phyloP scores from a whole-genome alignment of 23 red algal species.

The Agarophyton chilense region DNA sequence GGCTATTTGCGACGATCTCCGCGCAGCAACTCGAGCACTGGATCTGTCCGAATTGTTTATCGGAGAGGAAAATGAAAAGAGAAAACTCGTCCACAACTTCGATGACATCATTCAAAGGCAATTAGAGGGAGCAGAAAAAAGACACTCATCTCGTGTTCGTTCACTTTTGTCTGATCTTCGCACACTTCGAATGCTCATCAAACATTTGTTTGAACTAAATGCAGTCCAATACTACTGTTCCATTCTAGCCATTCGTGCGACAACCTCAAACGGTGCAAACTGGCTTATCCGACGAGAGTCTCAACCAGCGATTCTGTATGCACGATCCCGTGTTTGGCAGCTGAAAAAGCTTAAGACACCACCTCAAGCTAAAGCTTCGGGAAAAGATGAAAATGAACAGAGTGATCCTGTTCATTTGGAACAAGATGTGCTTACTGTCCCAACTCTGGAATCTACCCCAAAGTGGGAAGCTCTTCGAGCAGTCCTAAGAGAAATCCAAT shows the following conservation, averaged over 20 bases:
- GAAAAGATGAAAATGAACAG: not conserved
- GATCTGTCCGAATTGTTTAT: constrained; percentile 57
- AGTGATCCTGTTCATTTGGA: not conserved
- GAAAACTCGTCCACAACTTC: constrained; percentile 43
- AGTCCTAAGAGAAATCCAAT: constrained; percentile 64
- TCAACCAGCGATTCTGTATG: constrained; percentile 44
- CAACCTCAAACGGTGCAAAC: constrained; percentile 23
- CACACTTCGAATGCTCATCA: constrained; percentile 26
- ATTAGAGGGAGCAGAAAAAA: constrained; percentile 38
- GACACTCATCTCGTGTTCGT: constrained; percentile 22
- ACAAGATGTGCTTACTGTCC: constrained; percentile 16
- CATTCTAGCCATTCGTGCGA: constrained; percentile 41
- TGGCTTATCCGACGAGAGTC: constrained; percentile 65
- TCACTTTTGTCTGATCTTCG: constrained; percentile 46
- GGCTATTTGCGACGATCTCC: constrained; percentile 43
- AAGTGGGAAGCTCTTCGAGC: constrained; percentile 70
- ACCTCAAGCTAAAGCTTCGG: not conserved
- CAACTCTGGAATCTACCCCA: constrained; percentile 58
- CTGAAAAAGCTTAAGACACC: not conserved
- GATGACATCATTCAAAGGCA: constrained; percentile 57
- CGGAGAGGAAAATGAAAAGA: not conserved
- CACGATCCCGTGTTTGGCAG: constrained; percentile 42
- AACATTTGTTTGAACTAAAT: constrained; percentile 43
- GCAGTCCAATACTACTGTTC: constrained; percentile 48
- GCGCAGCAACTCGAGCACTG: constrained; percentile 22